These are phyloP conservation scores for Fusarium anthophilum DNA, from an alignment of 2,329 filamentous ascomycete genomes.

Conservation along the genomic window DNA sequence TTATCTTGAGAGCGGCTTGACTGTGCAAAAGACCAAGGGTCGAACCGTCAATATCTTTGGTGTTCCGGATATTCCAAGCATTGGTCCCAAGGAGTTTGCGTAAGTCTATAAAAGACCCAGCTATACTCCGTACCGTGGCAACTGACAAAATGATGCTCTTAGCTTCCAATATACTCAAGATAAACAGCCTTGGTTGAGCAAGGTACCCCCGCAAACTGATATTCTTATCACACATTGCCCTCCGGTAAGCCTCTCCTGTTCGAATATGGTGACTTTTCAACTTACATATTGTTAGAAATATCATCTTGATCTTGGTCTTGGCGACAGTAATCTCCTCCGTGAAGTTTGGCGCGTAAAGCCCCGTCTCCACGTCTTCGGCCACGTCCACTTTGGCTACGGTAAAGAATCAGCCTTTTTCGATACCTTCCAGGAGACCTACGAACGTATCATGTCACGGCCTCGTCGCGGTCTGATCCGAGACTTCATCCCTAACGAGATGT, in stretches of 20 bases:
- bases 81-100: constrained; percentile 76
- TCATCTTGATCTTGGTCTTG: constrained; percentile 75
- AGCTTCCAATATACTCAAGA: constrained; percentile 77
- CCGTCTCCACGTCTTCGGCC: constrained; percentile 82
- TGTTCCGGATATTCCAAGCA: constrained; percentile 79
- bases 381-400: constrained; percentile 82
- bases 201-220: constrained; percentile 76
- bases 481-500: constrained; percentile 56
- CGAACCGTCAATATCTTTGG: constrained; percentile 74
- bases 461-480: constrained; percentile 56
- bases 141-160: constrained; percentile 8
- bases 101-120: constrained; percentile 35
- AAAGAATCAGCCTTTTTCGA: constrained; percentile 78
- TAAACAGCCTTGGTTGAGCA: constrained; percentile 76
- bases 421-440: constrained; percentile 75
- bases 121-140: neutral
- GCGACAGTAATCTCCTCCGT: constrained; percentile 74
- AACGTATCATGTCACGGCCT: constrained; percentile 64
- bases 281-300: constrained; percentile 57
- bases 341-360: constrained; percentile 82
- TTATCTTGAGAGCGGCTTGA: constrained; percentile 77
- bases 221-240: constrained; percentile 85
- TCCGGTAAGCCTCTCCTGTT: constrained; percentile 57
- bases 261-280: neutral
- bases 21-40: constrained; percentile 70